Conservation (phyloP, 257 asterid genomes). For the Mitragyna speciosa region DNA sequence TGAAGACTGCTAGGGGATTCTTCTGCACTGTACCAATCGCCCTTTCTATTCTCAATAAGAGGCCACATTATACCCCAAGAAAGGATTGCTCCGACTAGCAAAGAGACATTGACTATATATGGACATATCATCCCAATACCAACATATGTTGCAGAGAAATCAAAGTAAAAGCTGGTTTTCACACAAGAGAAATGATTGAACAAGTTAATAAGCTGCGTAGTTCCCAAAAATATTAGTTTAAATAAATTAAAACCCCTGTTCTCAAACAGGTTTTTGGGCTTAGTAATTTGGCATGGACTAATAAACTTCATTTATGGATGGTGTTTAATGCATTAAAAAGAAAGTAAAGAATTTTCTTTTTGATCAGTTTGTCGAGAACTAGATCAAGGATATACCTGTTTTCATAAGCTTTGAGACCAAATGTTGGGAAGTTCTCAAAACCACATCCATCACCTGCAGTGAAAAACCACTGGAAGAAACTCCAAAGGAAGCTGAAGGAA, state of each 20-base stretch:
- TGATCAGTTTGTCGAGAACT: neutral
- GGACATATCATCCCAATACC: conserved; percentile 99
- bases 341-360: neutral
- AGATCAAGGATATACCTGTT: conserved; percentile 43
- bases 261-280: neutral
- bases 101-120: conserved; percentile 70
- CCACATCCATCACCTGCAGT: conserved; percentile 85
- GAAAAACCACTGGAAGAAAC: conserved; percentile 97
- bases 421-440: conserved; percentile 71
- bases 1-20: conserved; percentile 49
- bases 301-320: neutral
- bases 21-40: conserved; percentile 71
- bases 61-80: conserved; percentile 99
- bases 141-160: conserved; percentile 91
- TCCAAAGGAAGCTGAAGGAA: conserved; percentile 93
- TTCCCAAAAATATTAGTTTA: neutral
- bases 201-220: conserved; percentile 1
- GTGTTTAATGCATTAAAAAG: neutral
- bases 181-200: neutral
- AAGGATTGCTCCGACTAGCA: conserved; percentile 80
- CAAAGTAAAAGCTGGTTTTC: conserved; percentile 72
- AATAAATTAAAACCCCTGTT: neutral
- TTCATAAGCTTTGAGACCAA: conserved; percentile 80
- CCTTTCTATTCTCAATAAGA: conserved; percentile 57
- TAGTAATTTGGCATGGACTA: neutral